Base-by-base conservation (phyloP, 108 stramenopile species). In the Nitzschia putrida region DNA sequence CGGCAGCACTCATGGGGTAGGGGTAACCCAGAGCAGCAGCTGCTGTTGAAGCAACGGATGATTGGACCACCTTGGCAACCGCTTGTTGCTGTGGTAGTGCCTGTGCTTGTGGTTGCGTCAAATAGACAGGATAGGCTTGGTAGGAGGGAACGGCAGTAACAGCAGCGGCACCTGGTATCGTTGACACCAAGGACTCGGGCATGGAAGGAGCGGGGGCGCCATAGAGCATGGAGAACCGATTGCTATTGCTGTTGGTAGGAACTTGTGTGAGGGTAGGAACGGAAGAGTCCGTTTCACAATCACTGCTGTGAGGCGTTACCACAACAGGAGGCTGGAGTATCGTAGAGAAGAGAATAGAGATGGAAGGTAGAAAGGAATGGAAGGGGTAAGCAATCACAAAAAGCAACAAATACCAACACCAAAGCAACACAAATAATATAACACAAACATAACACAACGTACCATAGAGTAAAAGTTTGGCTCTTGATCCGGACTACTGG, bases 401-500 rank as follows among this genome's bases (percentile, higher is more conserved):
- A n/a, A n/a, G n/a, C n/a, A n/a, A n/a, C n/a, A n/a, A n/a, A n/a
- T n/a, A n/a, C n/a, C n/a, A n/a, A n/a, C n/a, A n/a, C n/a, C n/a
- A n/a, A n/a, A n/a, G n/a, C n/a, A n/a, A n/a, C n/a, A n/a, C n/a
- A n/a, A n/a, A n/a, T n/a, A n/a, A n/a, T n/a, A n/a, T n/a, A n/a
- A n/a, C n/a, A n/a, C n/a, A n/a, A n/a, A n/a, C n/a, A n/a, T n/a
- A n/a, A n/a, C n/a, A n/a, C n/a, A 34, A 47, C 66, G 68, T n/a
- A 88, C 51, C 88, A 89, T 89, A 4, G 66, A 34, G 57, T 87
- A 85, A 65, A 92, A 89, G 61, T 92, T 77, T 12, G 91, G 91
- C 51, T 92, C 88, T 8, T 74, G 53, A 7, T 79, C 80, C 0
- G 84, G 84, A 49, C 66, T 73, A 38, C 63, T 66, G 0, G 84